Conservation (phyloP, 148 eudicot genomes). For the Linanthus parryae region DNA sequence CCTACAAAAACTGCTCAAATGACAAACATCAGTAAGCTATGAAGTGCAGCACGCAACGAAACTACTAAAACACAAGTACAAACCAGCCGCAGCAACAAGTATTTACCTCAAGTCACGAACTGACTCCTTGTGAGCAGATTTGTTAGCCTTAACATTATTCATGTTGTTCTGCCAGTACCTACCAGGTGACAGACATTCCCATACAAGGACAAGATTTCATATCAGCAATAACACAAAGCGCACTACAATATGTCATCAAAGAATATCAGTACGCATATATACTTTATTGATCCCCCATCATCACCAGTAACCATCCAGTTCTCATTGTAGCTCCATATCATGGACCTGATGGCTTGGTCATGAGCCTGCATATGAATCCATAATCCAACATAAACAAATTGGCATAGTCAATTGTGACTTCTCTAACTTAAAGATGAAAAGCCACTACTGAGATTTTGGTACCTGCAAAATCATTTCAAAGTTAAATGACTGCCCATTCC, state of each 20-base stretch:
- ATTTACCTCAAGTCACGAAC: constrained; percentile 82
- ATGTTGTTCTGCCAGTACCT: constrained; percentile 99
- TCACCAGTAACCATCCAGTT: constrained; percentile 99
- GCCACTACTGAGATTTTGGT: constrained; percentile 5
- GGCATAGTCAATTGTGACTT: too few relatives aligned
- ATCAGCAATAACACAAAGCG: neutral
- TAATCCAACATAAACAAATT: neutral
- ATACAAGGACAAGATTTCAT: constrained; percentile 6
- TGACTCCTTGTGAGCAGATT: constrained; percentile 92
- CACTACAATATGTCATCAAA: neutral
- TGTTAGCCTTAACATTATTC: constrained; percentile 96
- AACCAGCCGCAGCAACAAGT: neutral
- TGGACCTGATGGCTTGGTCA: constrained; percentile 95
- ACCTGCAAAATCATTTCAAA: constrained; percentile 99
- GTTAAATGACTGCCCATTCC: constrained; percentile 98
- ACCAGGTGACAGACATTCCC: constrained; percentile 11
- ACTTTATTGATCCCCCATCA: constrained; percentile 96
- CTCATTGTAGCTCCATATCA: constrained; percentile 99
- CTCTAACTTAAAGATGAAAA: too few relatives aligned
- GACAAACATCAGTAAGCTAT: constrained; percentile 7
- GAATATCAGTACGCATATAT: constrained; percentile 4
- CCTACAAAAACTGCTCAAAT: constrained; percentile 74
- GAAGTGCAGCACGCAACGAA: neutral
- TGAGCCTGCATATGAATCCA: constrained; percentile 62
- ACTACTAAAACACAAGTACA: neutral